Conservation (phyloP, 805 yeast species). For the Lachancea cidri region DNA sequence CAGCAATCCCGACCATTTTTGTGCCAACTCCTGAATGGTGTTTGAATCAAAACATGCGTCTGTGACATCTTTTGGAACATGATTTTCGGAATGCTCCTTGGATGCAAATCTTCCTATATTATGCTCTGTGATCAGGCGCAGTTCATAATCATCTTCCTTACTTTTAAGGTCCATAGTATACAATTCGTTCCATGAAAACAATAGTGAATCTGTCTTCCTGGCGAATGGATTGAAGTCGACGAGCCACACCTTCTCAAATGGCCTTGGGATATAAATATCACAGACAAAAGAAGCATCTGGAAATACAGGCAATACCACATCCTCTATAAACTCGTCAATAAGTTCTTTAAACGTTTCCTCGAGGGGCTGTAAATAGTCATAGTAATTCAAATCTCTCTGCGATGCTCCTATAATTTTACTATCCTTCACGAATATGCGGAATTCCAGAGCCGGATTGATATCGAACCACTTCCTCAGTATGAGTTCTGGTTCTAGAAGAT, state of each 20-base stretch:
- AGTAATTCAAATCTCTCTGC: slow-evolving; percentile 84
- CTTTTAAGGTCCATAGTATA: slow-evolving; percentile 22
- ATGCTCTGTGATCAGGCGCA: slow-evolving; percentile 63
- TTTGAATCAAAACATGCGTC: slow-evolving; percentile 71
- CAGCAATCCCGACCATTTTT: slow-evolving; percentile 49
- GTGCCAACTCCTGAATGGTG: slow-evolving; percentile 64
- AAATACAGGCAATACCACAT: slow-evolving; percentile 42
- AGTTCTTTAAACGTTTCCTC: slow-evolving; percentile 42
- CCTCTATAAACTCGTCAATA: slow-evolving; percentile 53
- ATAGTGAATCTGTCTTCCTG: slow-evolving; percentile 67
- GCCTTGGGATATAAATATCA: slow-evolving; percentile 80
- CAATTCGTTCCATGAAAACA: slow-evolving; percentile 84
- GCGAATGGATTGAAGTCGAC: slow-evolving; percentile 86
- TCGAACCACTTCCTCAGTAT: slow-evolving; percentile 79
- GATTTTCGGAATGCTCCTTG: slow-evolving; percentile 83
- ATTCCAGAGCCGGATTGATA: slow-evolving; percentile 86
- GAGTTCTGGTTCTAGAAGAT: slow-evolving; percentile 47
- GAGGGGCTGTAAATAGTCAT: slow-evolving; percentile 58
- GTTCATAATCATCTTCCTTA: slow-evolving; percentile 38
- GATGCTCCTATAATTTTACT: slow-evolving; percentile 63
- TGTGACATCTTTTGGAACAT: slow-evolving; percentile 86
- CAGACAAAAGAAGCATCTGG: slow-evolving; percentile 57
- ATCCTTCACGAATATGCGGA: slow-evolving; percentile 74
- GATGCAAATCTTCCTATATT: slow-evolving; percentile 72
- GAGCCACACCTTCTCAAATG: slow-evolving; percentile 57